Conservation (phyloP, 1,284 basidiomycete species). For the Volvariella surrecta region DNA sequence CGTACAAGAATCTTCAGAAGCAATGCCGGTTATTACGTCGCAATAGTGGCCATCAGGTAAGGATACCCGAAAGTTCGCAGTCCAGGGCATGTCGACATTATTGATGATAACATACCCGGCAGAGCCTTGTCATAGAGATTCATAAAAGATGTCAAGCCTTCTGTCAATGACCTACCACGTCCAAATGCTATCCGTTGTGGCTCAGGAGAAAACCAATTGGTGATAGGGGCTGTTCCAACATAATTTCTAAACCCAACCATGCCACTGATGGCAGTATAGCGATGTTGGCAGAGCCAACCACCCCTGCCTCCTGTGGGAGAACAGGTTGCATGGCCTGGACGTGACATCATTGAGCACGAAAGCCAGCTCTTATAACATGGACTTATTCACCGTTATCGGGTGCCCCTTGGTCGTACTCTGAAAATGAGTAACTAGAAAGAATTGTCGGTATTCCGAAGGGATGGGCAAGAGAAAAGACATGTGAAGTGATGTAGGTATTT, state of each 20-base stretch:
- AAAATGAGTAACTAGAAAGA: slow-evolving; percentile 53
- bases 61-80: slow-evolving; percentile 41
- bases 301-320: slow-evolving; percentile 38
- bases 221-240: slow-evolving; percentile 39
- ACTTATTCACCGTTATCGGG: slow-evolving; percentile 38
- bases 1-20: slow-evolving; percentile 33
- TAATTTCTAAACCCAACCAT: slow-evolving; percentile 59
- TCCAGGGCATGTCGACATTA: slow-evolving; percentile 49
- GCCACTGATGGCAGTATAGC: slow-evolving; percentile 46
- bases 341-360: too few relatives aligned
- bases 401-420: slow-evolving; percentile 42
- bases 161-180: slow-evolving; percentile 9
- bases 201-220: slow-evolving; percentile 48
- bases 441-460: slow-evolving; percentile 59
- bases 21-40: slow-evolving; percentile 47
- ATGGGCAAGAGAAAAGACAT: slow-evolving; percentile 58
- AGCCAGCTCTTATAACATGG: too few relatives aligned
- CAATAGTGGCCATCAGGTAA: slow-evolving; percentile 53
- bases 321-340: slow-evolving; percentile 42
- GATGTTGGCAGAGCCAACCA: slow-evolving; percentile 61
- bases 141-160: too few relatives aligned
- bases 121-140: slow-evolving; percentile 35
- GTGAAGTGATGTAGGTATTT: slow-evolving; percentile 54
- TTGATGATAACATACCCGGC: slow-evolving; percentile 60
- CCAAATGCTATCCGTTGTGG: slow-evolving; percentile 55